Evolutionary conservation across 2,329 filamentous ascomycete genomes (phyloP).

Genomic region (Neonectria coccinea): DNA sequence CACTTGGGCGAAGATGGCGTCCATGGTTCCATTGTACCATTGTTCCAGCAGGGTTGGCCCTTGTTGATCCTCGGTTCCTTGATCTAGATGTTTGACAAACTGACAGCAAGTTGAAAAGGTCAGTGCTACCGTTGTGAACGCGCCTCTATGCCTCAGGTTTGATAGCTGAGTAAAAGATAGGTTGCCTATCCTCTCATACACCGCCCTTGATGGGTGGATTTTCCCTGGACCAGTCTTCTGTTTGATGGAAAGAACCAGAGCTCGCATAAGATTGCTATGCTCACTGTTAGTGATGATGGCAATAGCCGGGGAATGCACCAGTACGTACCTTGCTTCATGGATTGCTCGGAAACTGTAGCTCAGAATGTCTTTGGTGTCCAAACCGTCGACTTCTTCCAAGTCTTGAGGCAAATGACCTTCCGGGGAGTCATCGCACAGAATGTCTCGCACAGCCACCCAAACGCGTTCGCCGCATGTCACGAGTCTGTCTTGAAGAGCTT

Average conservation of each 20-base stretch:
- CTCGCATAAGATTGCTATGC: slow-evolving; percentile 76
- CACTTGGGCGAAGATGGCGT: slow-evolving; percentile 78
- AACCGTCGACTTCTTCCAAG: slow-evolving; percentile 75
- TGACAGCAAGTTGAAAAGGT: slow-evolving; percentile 87
- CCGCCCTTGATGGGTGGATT: slow-evolving; percentile 61
- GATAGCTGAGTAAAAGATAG: slow-evolving; percentile 86
- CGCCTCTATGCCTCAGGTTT: slow-evolving; percentile 87
- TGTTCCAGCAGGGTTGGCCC: slow-evolving; percentile 61
- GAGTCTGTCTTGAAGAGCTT: slow-evolving; percentile 65
- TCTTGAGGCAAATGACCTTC: slow-evolving; percentile 88
- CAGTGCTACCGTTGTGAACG: slow-evolving; percentile 91
- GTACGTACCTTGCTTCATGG: slow-evolving; percentile 86
- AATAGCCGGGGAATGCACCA: background rate
- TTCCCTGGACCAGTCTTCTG: slow-evolving; percentile 57
- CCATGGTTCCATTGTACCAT: slow-evolving; percentile 81
- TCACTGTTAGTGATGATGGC: slow-evolving; percentile 11
- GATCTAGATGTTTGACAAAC: slow-evolving; percentile 63
- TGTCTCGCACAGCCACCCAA: slow-evolving; percentile 80
- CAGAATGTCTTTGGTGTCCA: slow-evolving; percentile 87
- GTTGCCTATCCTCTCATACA: slow-evolving; percentile 75
- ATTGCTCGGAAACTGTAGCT: slow-evolving; percentile 96
- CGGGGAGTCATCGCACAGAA: slow-evolving; percentile 93
- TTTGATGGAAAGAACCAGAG: slow-evolving; percentile 67
- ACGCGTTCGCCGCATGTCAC: slow-evolving; percentile 73
- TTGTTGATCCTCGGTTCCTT: slow-evolving; percentile 48